Percentiles rank a stretch among this genome's conserved stretches.
Evolutionary conservation across 768 basidiomycete species (phyloP).

Genomic region (Asterophora lycoperdoides): DNA sequence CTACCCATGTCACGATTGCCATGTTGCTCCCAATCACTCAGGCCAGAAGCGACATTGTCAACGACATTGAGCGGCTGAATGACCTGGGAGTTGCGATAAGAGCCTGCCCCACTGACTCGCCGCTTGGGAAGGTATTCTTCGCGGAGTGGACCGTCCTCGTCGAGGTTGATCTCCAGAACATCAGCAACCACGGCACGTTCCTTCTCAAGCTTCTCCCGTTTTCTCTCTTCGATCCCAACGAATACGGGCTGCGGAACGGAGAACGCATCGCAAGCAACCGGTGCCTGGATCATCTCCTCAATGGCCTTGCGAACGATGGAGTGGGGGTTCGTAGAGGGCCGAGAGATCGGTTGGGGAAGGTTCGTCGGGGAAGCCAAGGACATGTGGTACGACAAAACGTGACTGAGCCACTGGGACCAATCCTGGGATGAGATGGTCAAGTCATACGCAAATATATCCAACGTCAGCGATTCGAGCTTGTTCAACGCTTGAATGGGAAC

Average conservation of each 20-base stretch:
- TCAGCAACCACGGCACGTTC: constrained; percentile 41
- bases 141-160: constrained; percentile 77
- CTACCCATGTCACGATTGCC: constrained; percentile 21
- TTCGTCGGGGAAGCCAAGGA: constrained; percentile 50
- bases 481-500: constrained; percentile 69
- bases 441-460: constrained; percentile 69
- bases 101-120: constrained; percentile 39
- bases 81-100: constrained; percentile 19
- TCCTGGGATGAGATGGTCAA: constrained; percentile 58
- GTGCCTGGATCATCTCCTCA: constrained; percentile 61
- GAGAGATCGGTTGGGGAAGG: constrained; percentile 71
- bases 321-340: constrained; percentile 70
- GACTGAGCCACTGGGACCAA: constrained; percentile 71
- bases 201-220: constrained; percentile 46
- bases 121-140: constrained; percentile 79
- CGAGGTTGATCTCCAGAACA: constrained; percentile 69
- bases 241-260: constrained; percentile 61
- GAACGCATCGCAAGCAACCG: constrained; percentile 27
- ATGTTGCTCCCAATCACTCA: constrained; percentile 16
- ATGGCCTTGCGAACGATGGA: constrained; percentile 64
- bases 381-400: constrained; percentile 61
- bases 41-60: constrained; percentile 6
- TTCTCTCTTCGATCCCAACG: constrained; percentile 64
- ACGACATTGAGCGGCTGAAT: constrained; percentile 9
- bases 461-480: constrained; percentile 62